A percentile compares a stretch with the other conserved stretches of the same genome.
Evolutionary conservation across 352 stramenopile species (phyloP).

Genomic region (Phytophthora kernoviae): DNA sequence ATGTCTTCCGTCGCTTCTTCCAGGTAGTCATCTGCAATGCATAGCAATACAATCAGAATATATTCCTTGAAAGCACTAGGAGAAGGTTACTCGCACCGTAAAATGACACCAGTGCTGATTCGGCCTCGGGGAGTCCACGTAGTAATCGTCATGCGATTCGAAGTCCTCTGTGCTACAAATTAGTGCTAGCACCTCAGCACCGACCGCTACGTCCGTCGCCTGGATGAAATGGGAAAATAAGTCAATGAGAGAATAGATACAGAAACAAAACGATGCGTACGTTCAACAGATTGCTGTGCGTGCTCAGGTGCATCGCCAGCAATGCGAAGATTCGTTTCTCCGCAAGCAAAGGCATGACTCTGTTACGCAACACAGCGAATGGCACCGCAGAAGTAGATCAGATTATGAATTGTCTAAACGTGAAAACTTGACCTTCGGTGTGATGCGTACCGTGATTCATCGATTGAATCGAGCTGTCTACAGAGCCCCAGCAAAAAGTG

Average conservation of each 20-base stretch:
- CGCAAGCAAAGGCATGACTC: constrained; percentile 85
- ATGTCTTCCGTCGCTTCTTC: constrained; percentile 65
- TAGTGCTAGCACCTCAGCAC: constrained; percentile 70
- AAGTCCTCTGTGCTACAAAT: constrained; percentile 84
- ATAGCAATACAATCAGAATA: neutral
- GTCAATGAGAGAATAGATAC: neutral
- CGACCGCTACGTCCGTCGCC: constrained; percentile 55
- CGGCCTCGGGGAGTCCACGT: constrained; percentile 52
- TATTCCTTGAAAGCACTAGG: neutral
- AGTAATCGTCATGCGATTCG: constrained; percentile 36
- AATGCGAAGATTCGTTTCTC: constrained; percentile 82
- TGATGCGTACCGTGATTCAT: constrained; percentile 67
- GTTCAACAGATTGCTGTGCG: constrained; percentile 53
- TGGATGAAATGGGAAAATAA: constrained; percentile 15
- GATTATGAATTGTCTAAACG: neutral
- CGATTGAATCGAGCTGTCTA: constrained; percentile 84
- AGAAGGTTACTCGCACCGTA: constrained; percentile 41
- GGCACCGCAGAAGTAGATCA: neutral
- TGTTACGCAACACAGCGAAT: constrained; percentile 12
- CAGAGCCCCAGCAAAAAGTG: constrained; percentile 86
- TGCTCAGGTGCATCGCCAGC: constrained; percentile 79
- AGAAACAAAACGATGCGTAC: constrained; percentile 28
- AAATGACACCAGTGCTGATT: constrained; percentile 55
- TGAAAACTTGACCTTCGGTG: neutral
- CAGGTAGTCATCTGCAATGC: constrained; percentile 64